A percentile compares a stretch with the other conserved stretches of the same genome.
Evolutionary conservation across 2,329 filamentous ascomycete genomes (phyloP).

Genomic region (Helicocarpus griseus): DNA sequence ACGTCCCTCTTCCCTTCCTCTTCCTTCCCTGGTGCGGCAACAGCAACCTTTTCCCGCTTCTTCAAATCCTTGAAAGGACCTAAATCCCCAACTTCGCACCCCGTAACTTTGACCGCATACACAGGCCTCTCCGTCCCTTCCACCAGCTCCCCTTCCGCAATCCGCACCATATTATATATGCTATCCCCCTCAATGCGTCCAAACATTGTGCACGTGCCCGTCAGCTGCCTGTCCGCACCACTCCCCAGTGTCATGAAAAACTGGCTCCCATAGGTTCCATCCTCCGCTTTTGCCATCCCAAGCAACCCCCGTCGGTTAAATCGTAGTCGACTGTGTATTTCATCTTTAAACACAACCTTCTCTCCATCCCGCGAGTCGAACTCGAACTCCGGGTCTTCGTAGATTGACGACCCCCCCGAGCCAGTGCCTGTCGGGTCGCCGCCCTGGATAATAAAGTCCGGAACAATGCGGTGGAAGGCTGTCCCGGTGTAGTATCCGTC

Average conservation of each 20-base stretch:
- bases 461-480: conserved; percentile 85
- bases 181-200: conserved; percentile 86
- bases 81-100: conserved; percentile 36
- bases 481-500: conserved; percentile 94
- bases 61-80: conserved; percentile 36
- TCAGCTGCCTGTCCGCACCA: conserved; percentile 68
- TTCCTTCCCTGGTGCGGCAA: conserved; percentile 11
- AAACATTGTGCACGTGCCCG: conserved; percentile 86
- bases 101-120: conserved; percentile 68
- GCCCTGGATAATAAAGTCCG: conserved; percentile 87
- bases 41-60: conserved; percentile 30
- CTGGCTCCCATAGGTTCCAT: conserved; percentile 82
- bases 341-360: conserved; percentile 67
- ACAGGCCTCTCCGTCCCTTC: conserved; percentile 72
- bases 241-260: conserved; percentile 88
- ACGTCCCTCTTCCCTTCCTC: conserved; percentile 19
- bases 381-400: conserved; percentile 55
- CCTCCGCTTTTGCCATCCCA: conserved; percentile 77
- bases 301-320: conserved; percentile 84
- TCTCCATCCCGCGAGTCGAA: conserved; percentile 46
- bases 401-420: conserved; percentile 83
- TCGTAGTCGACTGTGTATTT: conserved; percentile 84
- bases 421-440: conserved; percentile 91
- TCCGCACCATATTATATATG: conserved; percentile 90
- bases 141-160: conserved; percentile 76